Evolutionary conservation across 108 stramenopile genomes (phyloP).

Genomic region (Pseudonitzschia multiseries): DNA sequence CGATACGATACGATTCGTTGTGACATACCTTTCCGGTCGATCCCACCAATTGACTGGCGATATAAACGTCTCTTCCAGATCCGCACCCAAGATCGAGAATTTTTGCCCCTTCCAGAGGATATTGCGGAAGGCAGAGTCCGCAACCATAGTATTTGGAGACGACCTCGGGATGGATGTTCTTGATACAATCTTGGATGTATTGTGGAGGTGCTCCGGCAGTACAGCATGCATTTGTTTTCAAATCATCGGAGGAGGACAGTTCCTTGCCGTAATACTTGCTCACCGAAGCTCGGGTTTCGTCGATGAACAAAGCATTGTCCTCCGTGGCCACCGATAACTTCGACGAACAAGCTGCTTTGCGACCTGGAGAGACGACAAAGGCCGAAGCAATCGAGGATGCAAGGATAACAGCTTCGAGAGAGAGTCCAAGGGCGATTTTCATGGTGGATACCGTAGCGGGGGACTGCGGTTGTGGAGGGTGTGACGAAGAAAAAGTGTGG

Average conservation of each 20-base stretch:
- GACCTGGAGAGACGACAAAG: slow-evolving; percentile 14
- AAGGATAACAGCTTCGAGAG: background rate
- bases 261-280: slow-evolving; percentile 84
- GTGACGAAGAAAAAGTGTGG: no score
- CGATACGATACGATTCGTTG: background rate
- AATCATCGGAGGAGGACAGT: slow-evolving; percentile 78
- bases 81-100: slow-evolving; percentile 95
- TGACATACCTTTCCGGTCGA: slow-evolving; percentile 47
- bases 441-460: background rate
- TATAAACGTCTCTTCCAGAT: slow-evolving; percentile 93
- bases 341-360: background rate
- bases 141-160: slow-evolving; percentile 94
- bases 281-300: slow-evolving; percentile 51
- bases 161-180: slow-evolving; percentile 82
- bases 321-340: slow-evolving; percentile 10
- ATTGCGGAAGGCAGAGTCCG: slow-evolving; percentile 90
- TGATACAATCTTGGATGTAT: slow-evolving; percentile 72
- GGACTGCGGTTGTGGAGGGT: no score
- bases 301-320: slow-evolving; percentile 17
- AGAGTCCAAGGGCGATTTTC: slow-evolving; percentile 13
- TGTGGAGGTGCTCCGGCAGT: slow-evolving; percentile 77
- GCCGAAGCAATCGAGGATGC: slow-evolving; percentile 14
- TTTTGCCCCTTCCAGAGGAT: slow-evolving; percentile 72
- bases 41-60: slow-evolving; percentile 91
- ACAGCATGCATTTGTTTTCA: slow-evolving; percentile 96